Conservation (phyloP, 2,329 filamentous ascomycete genomes). For the Pseudohalonectria lignicola region DNA sequence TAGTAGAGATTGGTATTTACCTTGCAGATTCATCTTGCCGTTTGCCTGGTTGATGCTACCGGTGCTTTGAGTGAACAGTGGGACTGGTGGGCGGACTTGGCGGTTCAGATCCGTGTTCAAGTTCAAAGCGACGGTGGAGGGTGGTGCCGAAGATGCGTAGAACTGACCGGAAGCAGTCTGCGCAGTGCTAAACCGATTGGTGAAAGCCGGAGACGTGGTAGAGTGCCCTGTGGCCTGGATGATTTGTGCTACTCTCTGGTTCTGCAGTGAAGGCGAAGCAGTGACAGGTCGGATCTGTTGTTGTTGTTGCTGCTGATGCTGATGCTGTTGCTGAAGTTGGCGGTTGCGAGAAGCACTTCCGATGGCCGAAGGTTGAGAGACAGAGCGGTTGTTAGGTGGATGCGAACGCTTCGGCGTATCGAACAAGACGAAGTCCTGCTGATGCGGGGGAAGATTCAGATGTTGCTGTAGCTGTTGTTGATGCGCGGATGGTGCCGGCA, state of each 20-base stretch:
- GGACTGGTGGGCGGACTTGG: slow-evolving; percentile 55
- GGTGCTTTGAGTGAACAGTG: slow-evolving; percentile 54
- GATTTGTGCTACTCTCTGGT: slow-evolving; percentile 47
- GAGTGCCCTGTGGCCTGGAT: slow-evolving; percentile 46
- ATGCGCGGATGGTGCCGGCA: slow-evolving; percentile 51
- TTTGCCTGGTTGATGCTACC: slow-evolving; percentile 30
- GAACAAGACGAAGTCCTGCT: slow-evolving; percentile 75
- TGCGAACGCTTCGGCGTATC: slow-evolving; percentile 34
- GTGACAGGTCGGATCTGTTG: slow-evolving; percentile 31
- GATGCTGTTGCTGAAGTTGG: slow-evolving; percentile 30
- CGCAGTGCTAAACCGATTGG: slow-evolving; percentile 46
- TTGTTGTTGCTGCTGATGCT: slow-evolving; percentile 29
- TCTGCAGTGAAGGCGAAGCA: slow-evolving; percentile 35
- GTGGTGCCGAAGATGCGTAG: slow-evolving; percentile 57
- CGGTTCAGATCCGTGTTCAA: slow-evolving; percentile 37
- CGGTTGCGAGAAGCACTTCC: slow-evolving; percentile 37
- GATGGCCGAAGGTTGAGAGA: slow-evolving; percentile 23
- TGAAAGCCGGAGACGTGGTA: slow-evolving; percentile 40
- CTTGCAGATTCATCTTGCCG: slow-evolving; percentile 44
- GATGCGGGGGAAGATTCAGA: slow-evolving; percentile 34
- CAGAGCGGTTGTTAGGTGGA: slow-evolving; percentile 30
- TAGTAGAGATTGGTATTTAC: slow-evolving; percentile 24
- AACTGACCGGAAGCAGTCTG: slow-evolving; percentile 43
- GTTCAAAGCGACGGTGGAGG: slow-evolving; percentile 46
- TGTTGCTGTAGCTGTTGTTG: slow-evolving; percentile 36